A percentile compares a stretch with the other conserved stretches of the same genome.
These are phyloP conservation scores for Dryas octopetala DNA, from an alignment of 306 rosid species.

Conservation along the genomic window DNA sequence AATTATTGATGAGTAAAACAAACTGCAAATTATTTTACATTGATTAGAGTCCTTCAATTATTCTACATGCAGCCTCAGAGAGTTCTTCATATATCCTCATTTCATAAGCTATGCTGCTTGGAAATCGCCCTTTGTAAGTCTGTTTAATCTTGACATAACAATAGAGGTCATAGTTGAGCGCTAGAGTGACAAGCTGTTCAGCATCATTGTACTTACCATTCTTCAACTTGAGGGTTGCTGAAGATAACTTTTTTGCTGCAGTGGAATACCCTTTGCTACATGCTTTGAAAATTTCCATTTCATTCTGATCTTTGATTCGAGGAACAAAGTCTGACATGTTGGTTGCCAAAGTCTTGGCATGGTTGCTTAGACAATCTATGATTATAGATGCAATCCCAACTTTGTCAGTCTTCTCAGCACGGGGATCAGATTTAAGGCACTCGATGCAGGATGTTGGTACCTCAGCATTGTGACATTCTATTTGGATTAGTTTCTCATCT, in stretches of 20 bases:
- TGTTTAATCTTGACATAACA: not conserved
- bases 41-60: slow-evolving; percentile 18
- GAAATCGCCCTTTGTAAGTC: not conserved
- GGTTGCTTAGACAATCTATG: slow-evolving; percentile 11
- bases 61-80: slow-evolving; percentile 19
- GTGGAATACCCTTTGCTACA: slow-evolving; percentile 6
- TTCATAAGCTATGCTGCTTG: not conserved
- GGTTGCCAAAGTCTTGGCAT: slow-evolving; percentile 8
- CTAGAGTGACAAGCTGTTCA: not conserved
- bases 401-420: not conserved
- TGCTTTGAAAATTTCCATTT: not conserved
- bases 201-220: not conserved
- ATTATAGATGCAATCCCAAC: slow-evolving; percentile 12
- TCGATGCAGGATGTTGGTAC: slow-evolving; percentile 18
- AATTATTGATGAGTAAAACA: not conserved
- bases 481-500: slow-evolving; percentile 13
- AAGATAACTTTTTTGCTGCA: slow-evolving; percentile 5
- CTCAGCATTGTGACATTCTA: slow-evolving; percentile 19
- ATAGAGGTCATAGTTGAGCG: not conserved
- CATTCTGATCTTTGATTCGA: not conserved
- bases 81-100: slow-evolving; percentile 24
- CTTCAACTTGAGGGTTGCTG: not conserved
- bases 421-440: slow-evolving; percentile 15
- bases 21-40: not conserved
- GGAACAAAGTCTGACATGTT: slow-evolving; percentile 19